These are phyloP conservation scores for Alectoria sarmentosa DNA, from an alignment of 495 filamentous ascomycete species.

Conservation along the genomic window DNA sequence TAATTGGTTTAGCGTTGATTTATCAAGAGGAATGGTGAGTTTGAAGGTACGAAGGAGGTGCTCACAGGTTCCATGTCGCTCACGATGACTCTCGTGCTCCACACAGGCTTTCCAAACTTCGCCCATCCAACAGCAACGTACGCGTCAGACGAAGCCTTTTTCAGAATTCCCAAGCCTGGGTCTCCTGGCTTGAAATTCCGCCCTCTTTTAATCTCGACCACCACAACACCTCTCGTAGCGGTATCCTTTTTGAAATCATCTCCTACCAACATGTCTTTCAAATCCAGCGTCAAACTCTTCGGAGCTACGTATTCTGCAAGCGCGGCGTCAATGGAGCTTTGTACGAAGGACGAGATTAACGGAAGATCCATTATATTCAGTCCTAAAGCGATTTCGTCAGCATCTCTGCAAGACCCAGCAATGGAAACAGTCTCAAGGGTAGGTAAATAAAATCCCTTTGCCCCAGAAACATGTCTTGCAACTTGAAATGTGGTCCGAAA, in stretches of 20 bases:
- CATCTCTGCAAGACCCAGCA: no score
- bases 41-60: neutral
- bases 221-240: slow-evolving; percentile 52
- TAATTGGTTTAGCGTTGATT: neutral
- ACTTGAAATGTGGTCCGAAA: no score
- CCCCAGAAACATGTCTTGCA: no score
- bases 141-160: slow-evolving; percentile 54
- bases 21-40: neutral
- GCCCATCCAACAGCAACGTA: slow-evolving; percentile 69
- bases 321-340: slow-evolving; percentile 63
- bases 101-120: slow-evolving; percentile 64
- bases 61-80: slow-evolving; percentile 47
- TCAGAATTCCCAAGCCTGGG: slow-evolving; percentile 44
- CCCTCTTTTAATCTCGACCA: slow-evolving; percentile 55
- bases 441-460: no score
- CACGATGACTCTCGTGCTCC: slow-evolving; percentile 54
- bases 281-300: slow-evolving; percentile 60
- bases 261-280: slow-evolving; percentile 67
- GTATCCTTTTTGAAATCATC: slow-evolving; percentile 74
- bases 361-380: slow-evolving; percentile 67
- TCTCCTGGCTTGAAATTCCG: slow-evolving; percentile 63
- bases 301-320: slow-evolving; percentile 66
- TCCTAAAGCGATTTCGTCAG: no score
- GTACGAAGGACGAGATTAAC: slow-evolving; percentile 63
- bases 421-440: no score